Evolutionary conservation across 2,329 filamentous ascomycete species (phyloP), one percentile per base, ranked within the genome.

Genomic region (Pseudogymnoascus sp.): DNA sequence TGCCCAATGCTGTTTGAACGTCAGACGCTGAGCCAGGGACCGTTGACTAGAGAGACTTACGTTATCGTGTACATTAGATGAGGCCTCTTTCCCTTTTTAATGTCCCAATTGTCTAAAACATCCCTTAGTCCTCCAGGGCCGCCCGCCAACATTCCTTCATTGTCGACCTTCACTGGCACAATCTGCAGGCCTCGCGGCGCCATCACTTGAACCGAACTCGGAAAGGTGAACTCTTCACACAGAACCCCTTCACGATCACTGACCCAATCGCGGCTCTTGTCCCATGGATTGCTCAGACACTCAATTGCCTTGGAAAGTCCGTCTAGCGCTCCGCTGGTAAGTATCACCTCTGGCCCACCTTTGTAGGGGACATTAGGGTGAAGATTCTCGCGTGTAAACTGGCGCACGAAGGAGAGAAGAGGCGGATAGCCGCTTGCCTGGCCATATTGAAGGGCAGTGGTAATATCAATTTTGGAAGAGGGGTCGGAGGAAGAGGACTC

Each of bases 51-150:
- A 11, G 10, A 3, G 38, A 85, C 88, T 82, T 75, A 91, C 86
- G 90, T 93, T 67, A 97, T 89, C 1, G 91, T 96, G 74, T 97
- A 97, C 79, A 97, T 82, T 67, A 97, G 73, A 74, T 93, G 89
- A 41, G 93, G 93, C 64, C 89, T 82, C 71, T 85, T 87, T 0
- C 93, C 93, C 69, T 82, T 87, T 41, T 79, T 79, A 56, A 80
- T 79, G 73, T 97, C 89, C 93, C 93, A 97, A 69, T 89, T 91
- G 61, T 86, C 83, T 31, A 97, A 78, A 1, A 96, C 85, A 69
- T 96, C 89, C 64, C 86, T 81, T 66, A 97, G 77, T 1, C 91
- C 89, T 28, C 90, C 90, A 5, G 84, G 81, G 0, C 92, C 92
- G 22, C 82, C 78, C 0, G 86, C 85, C n/a, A 84, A 68, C 89